These are phyloP conservation scores for Boletellus sp. DNA, from an alignment of 1,284 basidiomycete genomes.

Conservation along the genomic window DNA sequence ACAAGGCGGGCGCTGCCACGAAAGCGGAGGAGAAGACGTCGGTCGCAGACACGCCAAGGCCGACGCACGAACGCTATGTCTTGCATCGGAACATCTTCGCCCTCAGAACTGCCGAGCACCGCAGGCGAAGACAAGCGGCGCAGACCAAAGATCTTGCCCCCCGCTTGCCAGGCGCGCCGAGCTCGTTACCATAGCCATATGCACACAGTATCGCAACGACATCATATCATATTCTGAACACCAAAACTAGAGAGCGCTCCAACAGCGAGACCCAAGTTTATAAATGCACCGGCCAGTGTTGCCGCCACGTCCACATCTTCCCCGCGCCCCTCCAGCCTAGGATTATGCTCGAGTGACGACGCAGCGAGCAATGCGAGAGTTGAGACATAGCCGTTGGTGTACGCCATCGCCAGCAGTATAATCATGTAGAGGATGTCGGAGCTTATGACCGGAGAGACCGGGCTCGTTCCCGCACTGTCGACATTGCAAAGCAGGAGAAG, in stretches of 20 bases:
- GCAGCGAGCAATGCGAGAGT: slow-evolving; percentile 71
- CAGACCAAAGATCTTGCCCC: slow-evolving; percentile 57
- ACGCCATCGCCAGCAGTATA: slow-evolving; percentile 69
- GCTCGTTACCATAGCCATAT: slow-evolving; percentile 14
- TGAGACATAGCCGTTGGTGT: slow-evolving; percentile 73
- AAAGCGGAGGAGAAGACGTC: slow-evolving; percentile 30
- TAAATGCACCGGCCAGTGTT: slow-evolving; percentile 73
- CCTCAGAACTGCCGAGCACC: slow-evolving; percentile 58
- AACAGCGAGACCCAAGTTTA: slow-evolving; percentile 70
- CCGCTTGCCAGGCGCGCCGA: slow-evolving; percentile 50
- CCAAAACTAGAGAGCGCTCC: slow-evolving; percentile 80
- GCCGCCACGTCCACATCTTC: slow-evolving; percentile 84
- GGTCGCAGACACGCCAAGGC: slow-evolving; percentile 29
- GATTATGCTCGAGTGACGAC: slow-evolving; percentile 70
- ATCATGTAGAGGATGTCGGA: slow-evolving; percentile 75
- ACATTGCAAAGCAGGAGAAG: slow-evolving; percentile 84
- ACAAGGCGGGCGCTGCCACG: slow-evolving; percentile 25
- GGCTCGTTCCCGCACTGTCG: slow-evolving; percentile 35
- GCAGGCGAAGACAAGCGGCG: slow-evolving; percentile 50
- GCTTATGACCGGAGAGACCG: slow-evolving; percentile 51
- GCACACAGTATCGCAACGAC: neutral
- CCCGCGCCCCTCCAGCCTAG: slow-evolving; percentile 53
- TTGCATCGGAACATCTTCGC: slow-evolving; percentile 60
- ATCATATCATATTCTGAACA: slow-evolving; percentile 62
- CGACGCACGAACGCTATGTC: slow-evolving; percentile 50